Base-by-base conservation (phyloP, 2,329 filamentous ascomycete genomes). In the Phialocephala sp. region DNA sequence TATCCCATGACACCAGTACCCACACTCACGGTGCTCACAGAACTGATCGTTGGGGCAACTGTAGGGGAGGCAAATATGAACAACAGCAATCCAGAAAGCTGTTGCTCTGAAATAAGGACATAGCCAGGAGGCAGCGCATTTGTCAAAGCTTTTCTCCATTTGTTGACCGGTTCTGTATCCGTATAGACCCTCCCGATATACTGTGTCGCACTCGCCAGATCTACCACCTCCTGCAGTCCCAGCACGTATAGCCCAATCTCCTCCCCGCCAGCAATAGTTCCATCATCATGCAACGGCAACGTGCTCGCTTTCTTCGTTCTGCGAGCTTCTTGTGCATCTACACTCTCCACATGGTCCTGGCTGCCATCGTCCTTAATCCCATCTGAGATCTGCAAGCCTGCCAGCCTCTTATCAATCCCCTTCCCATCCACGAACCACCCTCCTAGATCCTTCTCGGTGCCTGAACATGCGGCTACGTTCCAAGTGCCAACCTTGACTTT, bases 1-100 rank as follows among this genome's bases (percentile, higher is more conserved):
- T 97, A 97, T 0, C 94, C 94, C 78, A 96, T 87, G 52, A 98
- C 78, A 0, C 95, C 95, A 0, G 95, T 99, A 0, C 94, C 94
- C 8, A 98, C 90, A 64, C 87, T 90, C 4, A 89, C 89, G 1
- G 90, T 93, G 77, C 92, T 96, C 71, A 97, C 87, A 58, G 92
- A 91, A 68, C 88, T 91, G 72, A 98, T 86, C 2, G 89, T 91
- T 0, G 89, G 84, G 0, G 87, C 87, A 47, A 98, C 83, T 9
- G 88, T 85, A 0, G 93, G 89, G 0, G 94, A 92, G 2, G 93
- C 94, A 75, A 95, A 98, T 32, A 97, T 85, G 35, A 98, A 82
- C 2, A 97, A 82, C 47, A 97, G 82, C 24, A 99, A 79, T 0
- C 96, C 95, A 4, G 95, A 89, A 72, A 98, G 85, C 74, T 98